Percentiles rank a stretch among this genome's conserved stretches.
These are phyloP conservation scores for Colletotrichum noveboracense DNA, from an alignment of 2,329 filamentous ascomycete genomes.

Conservation along the genomic window DNA sequence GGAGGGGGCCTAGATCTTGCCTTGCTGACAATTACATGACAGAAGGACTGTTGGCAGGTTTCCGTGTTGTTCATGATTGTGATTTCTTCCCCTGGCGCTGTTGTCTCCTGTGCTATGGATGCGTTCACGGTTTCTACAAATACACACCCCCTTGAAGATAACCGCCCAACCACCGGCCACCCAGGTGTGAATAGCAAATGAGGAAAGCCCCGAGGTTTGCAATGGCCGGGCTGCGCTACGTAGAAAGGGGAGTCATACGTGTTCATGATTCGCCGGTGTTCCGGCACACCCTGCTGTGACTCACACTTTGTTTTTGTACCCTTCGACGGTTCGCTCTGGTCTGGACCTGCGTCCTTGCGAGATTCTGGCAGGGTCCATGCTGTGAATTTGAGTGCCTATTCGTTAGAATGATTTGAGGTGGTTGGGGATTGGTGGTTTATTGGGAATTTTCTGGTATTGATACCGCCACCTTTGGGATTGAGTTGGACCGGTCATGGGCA, in stretches of 20 bases:
- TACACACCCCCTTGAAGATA: not conserved
- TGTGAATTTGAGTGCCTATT: not conserved
- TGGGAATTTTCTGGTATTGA: not conserved
- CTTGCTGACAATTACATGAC: not conserved
- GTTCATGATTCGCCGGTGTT: not conserved
- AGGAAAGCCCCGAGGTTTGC: not conserved
- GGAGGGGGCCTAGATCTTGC: not conserved
- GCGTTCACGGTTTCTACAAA: not conserved
- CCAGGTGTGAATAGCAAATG: not conserved
- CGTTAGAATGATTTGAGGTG: rapidly evolving
- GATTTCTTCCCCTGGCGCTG: not conserved
- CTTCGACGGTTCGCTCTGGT: not conserved
- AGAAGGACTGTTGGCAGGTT: not conserved
- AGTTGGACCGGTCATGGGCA: not conserved
- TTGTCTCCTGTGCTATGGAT: not conserved
- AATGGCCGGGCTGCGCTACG: not conserved
- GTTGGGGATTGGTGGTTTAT: not conserved
- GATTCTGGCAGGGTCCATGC: not conserved
- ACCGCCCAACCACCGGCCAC: not conserved
- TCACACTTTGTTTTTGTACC: not conserved
- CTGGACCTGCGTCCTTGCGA: not conserved
- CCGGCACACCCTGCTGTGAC: not conserved
- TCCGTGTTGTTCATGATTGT: not conserved
- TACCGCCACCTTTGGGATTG: not conserved
- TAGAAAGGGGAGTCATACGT: not conserved